Base-by-base conservation (phyloP, 2,329 filamentous ascomycete species). In the Penicillium nordicum region DNA sequence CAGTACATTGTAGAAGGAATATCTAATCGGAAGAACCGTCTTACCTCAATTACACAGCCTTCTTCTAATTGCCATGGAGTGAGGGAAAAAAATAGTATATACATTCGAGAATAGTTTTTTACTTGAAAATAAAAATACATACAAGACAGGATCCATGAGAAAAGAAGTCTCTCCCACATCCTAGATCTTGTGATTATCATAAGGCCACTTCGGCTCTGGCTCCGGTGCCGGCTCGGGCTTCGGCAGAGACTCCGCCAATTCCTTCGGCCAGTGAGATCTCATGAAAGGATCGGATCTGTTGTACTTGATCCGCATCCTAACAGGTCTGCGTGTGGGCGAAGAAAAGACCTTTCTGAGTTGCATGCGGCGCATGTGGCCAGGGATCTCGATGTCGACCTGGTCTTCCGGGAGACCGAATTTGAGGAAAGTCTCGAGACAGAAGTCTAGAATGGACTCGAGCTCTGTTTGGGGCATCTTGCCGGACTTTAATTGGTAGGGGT, bases 301-400 rank as follows among this genome's bases (percentile, higher is more conserved):
- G 16, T 60, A 54, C 30, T 58, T 53, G 25, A 58, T 51, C 9
- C 53, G 53, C 16, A 43, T 43, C 10, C 60, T 34, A 14, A 56
- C 48, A 27, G 41, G 48, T 1, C 43, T 51, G 16, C 48, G 40
- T 3, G 46, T 27, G 4, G 54, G 60, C 1, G 41, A 37, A 29
- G 54, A 52, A 25, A 66, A 53, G 18, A 64, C 44, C 1, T 54
- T 51, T 4, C 64, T 54, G 3, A 32, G 44, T n/a, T 61, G 62
- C 49, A 63, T 63, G n/a, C 66, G 63, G 18, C 57, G 61, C 45
- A 69, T 40, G 40, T 74, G 58, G 1, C 70, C 72, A 5, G 70
- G 66, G 1, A 73, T 59, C 51, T 76, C 74, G 11, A 67, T 61
- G 25, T 73, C 67, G 42, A 75, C 69, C 30, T 73, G 67, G 8